A percentile compares a stretch with the other conserved stretches of the same genome.
Evolutionary conservation across 345 rosid genomes (phyloP).

Genomic region (Mercurialis annua): DNA sequence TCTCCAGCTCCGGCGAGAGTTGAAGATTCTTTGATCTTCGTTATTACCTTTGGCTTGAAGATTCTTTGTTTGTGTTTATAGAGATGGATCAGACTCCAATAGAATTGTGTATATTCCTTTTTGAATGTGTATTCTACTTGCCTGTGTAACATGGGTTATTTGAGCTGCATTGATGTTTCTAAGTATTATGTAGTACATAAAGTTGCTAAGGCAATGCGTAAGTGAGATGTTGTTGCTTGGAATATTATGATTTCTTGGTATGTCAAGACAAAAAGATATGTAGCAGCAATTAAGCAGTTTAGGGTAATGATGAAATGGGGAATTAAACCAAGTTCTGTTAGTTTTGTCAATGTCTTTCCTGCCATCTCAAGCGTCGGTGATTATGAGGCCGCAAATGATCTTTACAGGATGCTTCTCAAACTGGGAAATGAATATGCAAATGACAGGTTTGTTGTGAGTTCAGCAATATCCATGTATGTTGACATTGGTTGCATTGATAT

Average conservation of each 20-base stretch:
- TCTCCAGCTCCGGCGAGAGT: too few species aligned
- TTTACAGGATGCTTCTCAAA: constrained; percentile 65
- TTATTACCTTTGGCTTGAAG: too few species aligned
- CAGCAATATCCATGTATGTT: constrained; percentile 59
- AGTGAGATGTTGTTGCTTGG: constrained; percentile 76
- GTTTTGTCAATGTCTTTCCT: constrained; percentile 76
- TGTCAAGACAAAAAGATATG: constrained; percentile 56
- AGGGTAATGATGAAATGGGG: constrained; percentile 62
- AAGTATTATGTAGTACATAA: constrained; percentile 52
- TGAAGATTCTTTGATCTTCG: too few species aligned
- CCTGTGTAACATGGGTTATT: constrained; percentile 35
- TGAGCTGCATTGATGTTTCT: constrained; percentile 24
- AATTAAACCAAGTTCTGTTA: constrained; percentile 61
- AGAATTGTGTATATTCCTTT: constrained; percentile 68
- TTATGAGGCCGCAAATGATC: constrained; percentile 42
- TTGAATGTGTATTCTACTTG: constrained; percentile 75
- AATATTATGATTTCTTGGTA: constrained; percentile 80
- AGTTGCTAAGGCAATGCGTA: constrained; percentile 60
- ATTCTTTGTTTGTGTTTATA: too few species aligned
- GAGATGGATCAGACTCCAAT: constrained; percentile 63
- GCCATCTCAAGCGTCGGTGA: constrained; percentile 52
- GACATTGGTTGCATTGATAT: constrained; percentile 62
- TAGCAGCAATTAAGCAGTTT: constrained; percentile 53
- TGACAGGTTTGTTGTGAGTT: constrained; percentile 72
- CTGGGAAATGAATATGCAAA: constrained; percentile 53